A percentile compares a stretch with the other conserved stretches of the same genome.
Evolutionary conservation across 148 eudicot genomes (phyloP).

Genomic region (Nepenthes mirabilis): DNA sequence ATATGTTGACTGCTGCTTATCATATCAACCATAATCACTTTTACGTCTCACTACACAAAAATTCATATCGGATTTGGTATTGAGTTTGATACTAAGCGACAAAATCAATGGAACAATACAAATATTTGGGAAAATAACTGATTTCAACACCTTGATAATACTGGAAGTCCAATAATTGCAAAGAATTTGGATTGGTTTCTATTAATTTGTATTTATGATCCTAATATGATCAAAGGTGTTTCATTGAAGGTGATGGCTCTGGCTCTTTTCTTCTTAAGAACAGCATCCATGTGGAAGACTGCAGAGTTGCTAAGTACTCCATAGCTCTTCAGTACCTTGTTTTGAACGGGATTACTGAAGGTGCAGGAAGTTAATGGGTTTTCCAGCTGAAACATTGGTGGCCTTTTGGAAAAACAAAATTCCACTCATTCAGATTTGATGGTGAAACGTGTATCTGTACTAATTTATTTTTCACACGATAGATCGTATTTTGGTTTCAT

Average conservation of each 20-base stretch:
- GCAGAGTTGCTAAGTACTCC: slow-evolving; percentile 58
- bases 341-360: slow-evolving; percentile 45
- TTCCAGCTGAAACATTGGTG: neutral
- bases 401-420: neutral
- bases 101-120: no score
- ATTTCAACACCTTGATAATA: no score
- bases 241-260: slow-evolving; percentile 37
- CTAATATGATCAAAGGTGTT: neutral
- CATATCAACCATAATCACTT: neutral
- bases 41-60: no score
- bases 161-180: no score
- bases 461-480: no score
- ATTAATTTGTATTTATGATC: no score
- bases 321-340: slow-evolving; percentile 67
- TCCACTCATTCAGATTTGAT: neutral
- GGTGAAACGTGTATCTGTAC: neutral
- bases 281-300: slow-evolving; percentile 7
- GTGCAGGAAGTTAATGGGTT: neutral
- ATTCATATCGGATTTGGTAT: no score
- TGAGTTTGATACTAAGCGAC: no score
- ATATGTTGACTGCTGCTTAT: neutral
- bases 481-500: no score
- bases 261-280: slow-evolving; percentile 42
- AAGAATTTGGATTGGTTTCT: no score
- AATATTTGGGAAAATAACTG: no score